Evolutionary conservation across 2,329 filamentous ascomycete genomes (phyloP).

Genomic region (Hymenoscyphus scutula): DNA sequence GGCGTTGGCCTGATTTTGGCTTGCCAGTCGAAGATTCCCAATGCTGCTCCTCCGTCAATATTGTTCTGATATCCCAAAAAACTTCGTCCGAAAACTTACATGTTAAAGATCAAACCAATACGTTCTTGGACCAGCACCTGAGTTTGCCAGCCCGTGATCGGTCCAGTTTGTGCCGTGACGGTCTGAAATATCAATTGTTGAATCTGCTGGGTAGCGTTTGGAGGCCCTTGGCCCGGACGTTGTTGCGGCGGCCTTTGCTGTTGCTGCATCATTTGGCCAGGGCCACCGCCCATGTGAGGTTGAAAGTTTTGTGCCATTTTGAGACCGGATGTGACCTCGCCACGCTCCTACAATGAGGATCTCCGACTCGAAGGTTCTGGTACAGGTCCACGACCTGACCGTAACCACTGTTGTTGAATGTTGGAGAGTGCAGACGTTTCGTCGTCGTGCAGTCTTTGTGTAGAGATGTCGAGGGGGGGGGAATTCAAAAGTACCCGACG

Average conservation of each 20-base stretch:
- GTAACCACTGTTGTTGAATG: slow-evolving; percentile 15
- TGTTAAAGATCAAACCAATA: slow-evolving; percentile 32
- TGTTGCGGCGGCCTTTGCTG: slow-evolving; percentile 24
- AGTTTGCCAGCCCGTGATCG: slow-evolving; percentile 32
- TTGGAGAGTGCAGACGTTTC: slow-evolving; percentile 14
- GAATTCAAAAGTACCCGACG: slow-evolving; percentile 11
- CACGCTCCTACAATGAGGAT: slow-evolving; percentile 29
- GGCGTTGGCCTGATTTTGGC: background rate
- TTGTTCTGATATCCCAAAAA: background rate
- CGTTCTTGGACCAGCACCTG: slow-evolving; percentile 31
- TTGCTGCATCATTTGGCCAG: slow-evolving; percentile 33
- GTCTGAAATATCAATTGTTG: slow-evolving; percentile 31
- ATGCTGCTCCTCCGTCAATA: background rate
- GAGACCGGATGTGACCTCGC: slow-evolving; percentile 26
- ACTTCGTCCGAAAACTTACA: slow-evolving; percentile 28
- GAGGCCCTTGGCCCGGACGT: slow-evolving; percentile 18
- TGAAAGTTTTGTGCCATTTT: slow-evolving; percentile 37
- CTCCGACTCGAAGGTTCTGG: slow-evolving; percentile 20
- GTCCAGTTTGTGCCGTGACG: slow-evolving; percentile 27
- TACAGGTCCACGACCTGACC: slow-evolving; percentile 28
- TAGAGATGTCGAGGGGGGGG: slow-evolving; percentile 6
- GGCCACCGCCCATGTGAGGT: slow-evolving; percentile 32
- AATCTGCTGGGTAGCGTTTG: slow-evolving; percentile 23
- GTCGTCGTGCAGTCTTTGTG: slow-evolving; percentile 10
- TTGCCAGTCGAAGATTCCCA: slow-evolving; percentile 10